Evolutionary conservation across 768 basidiomycete species (phyloP).

Genomic region (Pleurotus ostreatus): DNA sequence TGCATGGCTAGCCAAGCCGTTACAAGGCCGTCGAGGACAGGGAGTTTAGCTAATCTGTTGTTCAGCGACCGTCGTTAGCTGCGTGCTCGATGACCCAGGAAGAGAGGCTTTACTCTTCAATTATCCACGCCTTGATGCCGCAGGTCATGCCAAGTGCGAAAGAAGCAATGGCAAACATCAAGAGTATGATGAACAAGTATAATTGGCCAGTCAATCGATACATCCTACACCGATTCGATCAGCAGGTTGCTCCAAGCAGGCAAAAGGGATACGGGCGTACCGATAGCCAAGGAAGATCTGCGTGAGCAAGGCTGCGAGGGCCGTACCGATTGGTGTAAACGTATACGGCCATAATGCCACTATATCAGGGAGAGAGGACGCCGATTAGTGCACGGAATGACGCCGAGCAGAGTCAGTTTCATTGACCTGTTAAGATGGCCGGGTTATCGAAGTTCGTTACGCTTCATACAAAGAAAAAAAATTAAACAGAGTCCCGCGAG

Average conservation of each 20-base stretch:
- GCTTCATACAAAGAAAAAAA: slow-evolving; percentile 6
- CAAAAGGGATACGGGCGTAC: slow-evolving; percentile 1
- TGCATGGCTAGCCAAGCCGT: slow-evolving; percentile 17
- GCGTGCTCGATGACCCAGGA: not conserved
- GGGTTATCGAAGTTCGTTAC: slow-evolving; percentile 18
- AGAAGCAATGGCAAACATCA: not conserved
- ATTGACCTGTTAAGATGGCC: slow-evolving; percentile 11
- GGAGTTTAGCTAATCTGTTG: slow-evolving; percentile 4
- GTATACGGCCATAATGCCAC: slow-evolving; percentile 12
- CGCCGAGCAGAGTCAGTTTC: not conserved
- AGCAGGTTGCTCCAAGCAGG: not conserved
- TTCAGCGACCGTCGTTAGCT: not conserved
- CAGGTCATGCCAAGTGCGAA: slow-evolving; percentile 3
- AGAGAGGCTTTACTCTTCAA: not conserved
- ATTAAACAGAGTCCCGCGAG: not conserved
- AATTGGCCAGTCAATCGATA: not conserved
- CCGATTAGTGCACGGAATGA: not conserved
- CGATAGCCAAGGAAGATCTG: slow-evolving; percentile 16
- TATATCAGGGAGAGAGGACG: slow-evolving; percentile 1
- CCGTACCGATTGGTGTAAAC: slow-evolving; percentile 11
- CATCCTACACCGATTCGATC: slow-evolving; percentile 4
- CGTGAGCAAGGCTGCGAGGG: slow-evolving; percentile 15
- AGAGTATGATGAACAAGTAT: not conserved
- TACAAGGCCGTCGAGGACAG: slow-evolving; percentile 8
- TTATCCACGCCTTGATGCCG: slow-evolving; percentile 6